Percentiles rank a stretch among this genome's conserved stretches.
These are phyloP conservation scores for Rhododendron vialii DNA, from an alignment of 148 eudicot species.

Conservation along the genomic window DNA sequence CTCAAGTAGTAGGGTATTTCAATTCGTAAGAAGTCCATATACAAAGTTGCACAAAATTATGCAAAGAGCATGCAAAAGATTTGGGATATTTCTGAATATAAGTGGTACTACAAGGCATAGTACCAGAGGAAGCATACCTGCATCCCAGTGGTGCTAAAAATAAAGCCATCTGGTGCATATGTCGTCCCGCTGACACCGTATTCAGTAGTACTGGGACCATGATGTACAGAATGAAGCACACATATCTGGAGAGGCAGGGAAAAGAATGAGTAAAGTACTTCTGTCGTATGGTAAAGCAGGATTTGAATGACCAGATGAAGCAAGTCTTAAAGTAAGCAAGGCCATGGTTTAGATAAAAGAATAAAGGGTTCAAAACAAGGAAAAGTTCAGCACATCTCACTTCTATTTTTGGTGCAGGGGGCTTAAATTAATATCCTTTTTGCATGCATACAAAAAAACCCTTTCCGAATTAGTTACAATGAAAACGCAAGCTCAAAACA, in stretches of 20 bases:
- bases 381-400: not conserved
- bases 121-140: constrained; percentile 43
- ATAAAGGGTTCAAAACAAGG: not conserved
- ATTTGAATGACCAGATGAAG: not conserved
- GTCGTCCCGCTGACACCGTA: constrained; percentile 86
- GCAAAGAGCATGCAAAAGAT: not conserved
- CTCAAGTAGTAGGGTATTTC: not conserved
- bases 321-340: not conserved
- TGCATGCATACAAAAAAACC: not conserved
- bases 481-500: not conserved
- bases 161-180: constrained; percentile 90
- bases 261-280: not conserved
- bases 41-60: not conserved
- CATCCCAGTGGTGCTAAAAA: constrained; percentile 50
- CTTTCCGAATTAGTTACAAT: not conserved
- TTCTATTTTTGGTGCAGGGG: not conserved
- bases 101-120: not conserved
- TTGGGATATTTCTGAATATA: not conserved
- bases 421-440: not conserved
- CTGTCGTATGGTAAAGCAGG: not conserved
- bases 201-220: constrained; percentile 52
- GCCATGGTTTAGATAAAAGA: not conserved
- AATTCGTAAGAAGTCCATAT: not conserved
- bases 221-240: constrained; percentile 67
- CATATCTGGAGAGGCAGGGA: constrained; percentile 54